Conservation (phyloP, 192 early-diverging fungal species). For the Physocladia obscura region DNA sequence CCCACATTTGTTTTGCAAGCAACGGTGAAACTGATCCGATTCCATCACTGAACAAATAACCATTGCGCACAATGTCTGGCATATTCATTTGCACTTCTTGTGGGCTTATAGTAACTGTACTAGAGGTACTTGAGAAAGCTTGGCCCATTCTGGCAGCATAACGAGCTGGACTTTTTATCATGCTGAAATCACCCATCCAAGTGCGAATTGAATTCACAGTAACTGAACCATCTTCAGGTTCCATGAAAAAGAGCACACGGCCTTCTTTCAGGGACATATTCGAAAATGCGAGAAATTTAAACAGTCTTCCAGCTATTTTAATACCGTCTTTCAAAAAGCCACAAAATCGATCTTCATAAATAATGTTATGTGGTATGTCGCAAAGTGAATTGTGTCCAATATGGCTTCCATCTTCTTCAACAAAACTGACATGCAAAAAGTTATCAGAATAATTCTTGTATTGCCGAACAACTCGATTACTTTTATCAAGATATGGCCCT, state of each 20-base stretch:
- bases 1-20: conserved; percentile 41
- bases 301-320: conserved; percentile 51
- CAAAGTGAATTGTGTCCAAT: conserved; percentile 31
- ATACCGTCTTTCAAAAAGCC: conserved; percentile 41
- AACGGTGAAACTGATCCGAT: conserved; percentile 60
- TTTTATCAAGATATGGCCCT: conserved; percentile 63
- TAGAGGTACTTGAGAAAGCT: conserved; percentile 16
- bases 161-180: conserved; percentile 65
- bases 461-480: conserved; percentile 73
- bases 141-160: conserved; percentile 66
- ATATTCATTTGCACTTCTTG: conserved; percentile 45
- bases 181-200: conserved; percentile 73
- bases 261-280: conserved; percentile 63
- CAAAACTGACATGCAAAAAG: conserved; percentile 71
- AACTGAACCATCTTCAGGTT: conserved; percentile 33
- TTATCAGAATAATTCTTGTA: conserved; percentile 48
- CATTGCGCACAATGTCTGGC: conserved; percentile 57
- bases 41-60: conserved; percentile 73
- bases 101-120: neutral
- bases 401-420: conserved; percentile 57
- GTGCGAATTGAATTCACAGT: conserved; percentile 52
- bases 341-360: conserved; percentile 48
- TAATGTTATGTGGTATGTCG: conserved; percentile 38
- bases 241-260: conserved; percentile 74
- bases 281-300: conserved; percentile 65